phyloP scores from a whole-genome alignment of 805 yeast genomes.

The Candida montana region DNA sequence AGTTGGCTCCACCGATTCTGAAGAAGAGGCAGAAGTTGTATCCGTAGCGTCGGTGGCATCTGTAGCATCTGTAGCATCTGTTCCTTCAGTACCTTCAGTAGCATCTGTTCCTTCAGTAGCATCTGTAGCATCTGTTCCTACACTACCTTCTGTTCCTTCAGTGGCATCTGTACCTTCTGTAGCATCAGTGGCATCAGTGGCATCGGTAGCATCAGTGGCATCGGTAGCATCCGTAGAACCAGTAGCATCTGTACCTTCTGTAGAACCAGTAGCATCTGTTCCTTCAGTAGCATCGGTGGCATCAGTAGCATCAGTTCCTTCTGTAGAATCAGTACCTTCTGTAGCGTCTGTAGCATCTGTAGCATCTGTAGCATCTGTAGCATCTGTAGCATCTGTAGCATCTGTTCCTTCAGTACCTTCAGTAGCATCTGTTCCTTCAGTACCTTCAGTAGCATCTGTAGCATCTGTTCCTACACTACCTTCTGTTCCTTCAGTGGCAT shows the following conservation, averaged over 20 bases:
- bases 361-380: background rate
- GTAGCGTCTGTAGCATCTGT: background rate
- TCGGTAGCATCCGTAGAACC: background rate
- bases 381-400: too few species aligned
- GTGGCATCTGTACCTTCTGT: background rate
- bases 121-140: background rate
- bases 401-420: too few species aligned
- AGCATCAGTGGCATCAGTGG: slow-evolving; percentile 1
- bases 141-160: background rate
- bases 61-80: background rate
- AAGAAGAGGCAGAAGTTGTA: background rate
- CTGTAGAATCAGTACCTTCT: background rate
- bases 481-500: too few species aligned
- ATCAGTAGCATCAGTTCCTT: background rate
- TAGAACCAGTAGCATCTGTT: background rate
- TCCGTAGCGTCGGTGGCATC: background rate
- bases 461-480: too few species aligned
- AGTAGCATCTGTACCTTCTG: background rate
- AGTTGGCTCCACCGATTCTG: background rate
- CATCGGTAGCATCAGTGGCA: background rate
- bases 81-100: background rate
- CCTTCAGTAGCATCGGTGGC: background rate
- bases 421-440: too few species aligned
- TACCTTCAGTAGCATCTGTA: too few species aligned
- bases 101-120: background rate